Evolutionary conservation across 345 rosid genomes (phyloP).

Genomic region (Reutealis trisperma): DNA sequence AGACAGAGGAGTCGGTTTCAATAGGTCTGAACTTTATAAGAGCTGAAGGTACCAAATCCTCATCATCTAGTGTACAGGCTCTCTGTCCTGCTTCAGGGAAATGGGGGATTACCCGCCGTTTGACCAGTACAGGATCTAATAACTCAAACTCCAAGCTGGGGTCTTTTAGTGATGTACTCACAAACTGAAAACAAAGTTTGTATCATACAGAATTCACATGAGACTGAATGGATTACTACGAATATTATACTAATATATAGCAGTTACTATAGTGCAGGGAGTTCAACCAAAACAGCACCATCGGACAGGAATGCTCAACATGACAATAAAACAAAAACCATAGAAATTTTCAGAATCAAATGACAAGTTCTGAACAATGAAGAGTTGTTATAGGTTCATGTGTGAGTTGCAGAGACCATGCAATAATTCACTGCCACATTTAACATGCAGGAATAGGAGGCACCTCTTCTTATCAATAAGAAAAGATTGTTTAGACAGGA

Average conservation of each 20-base stretch:
- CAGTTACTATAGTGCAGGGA: background rate
- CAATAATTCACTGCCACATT: background rate
- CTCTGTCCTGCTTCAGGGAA: constrained; percentile 51
- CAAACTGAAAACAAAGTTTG: constrained; percentile 54
- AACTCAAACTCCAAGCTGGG: constrained; percentile 79
- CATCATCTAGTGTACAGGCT: constrained; percentile 64
- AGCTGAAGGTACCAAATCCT: constrained; percentile 86
- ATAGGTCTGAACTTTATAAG: constrained; percentile 75
- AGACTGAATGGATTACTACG: background rate
- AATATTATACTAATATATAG: background rate
- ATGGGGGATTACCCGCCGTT: constrained; percentile 67
- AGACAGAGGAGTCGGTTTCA: constrained; percentile 63
- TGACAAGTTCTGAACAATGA: background rate
- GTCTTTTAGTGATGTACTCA: constrained; percentile 78
- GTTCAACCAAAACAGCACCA: background rate
- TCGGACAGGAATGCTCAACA: background rate
- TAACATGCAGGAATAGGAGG: background rate
- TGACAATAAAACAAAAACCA: background rate
- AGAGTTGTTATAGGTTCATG: background rate
- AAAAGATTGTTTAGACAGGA: background rate
- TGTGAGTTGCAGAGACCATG: background rate
- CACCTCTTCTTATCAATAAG: no score
- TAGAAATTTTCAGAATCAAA: background rate
- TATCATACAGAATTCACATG: background rate
- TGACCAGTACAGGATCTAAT: constrained; percentile 62